A percentile compares a stretch with the other conserved stretches of the same genome.
phyloP scores from a whole-genome alignment of 768 basidiomycete genomes.

The Psilocybe subaeruginosa region DNA sequence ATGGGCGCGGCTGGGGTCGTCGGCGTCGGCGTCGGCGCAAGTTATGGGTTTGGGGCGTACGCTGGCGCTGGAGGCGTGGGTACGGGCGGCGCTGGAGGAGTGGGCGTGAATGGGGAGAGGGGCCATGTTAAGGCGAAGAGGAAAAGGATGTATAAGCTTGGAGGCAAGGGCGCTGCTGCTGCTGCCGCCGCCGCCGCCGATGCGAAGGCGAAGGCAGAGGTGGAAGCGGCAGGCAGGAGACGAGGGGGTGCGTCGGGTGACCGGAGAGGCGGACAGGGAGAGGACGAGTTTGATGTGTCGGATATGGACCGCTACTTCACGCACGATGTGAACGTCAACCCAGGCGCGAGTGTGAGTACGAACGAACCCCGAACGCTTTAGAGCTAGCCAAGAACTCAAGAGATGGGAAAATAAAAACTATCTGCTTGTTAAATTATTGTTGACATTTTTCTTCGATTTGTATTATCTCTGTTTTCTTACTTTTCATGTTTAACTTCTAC shows the following conservation, averaged over 20 bases:
- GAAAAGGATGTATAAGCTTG: slow-evolving; percentile 72
- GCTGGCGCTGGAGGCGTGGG: not conserved
- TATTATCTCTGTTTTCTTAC: not conserved
- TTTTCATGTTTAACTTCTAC: not conserved
- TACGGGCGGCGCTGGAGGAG: slow-evolving; percentile 20
- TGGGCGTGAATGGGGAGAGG: slow-evolving; percentile 35
- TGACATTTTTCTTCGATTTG: not conserved
- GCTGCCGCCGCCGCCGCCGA: slow-evolving; percentile 2
- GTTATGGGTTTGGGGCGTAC: slow-evolving; percentile 11
- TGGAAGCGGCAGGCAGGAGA: not conserved
- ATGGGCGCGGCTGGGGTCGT: not conserved
- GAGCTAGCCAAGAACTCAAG: not conserved
- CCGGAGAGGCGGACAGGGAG: slow-evolving; percentile 23
- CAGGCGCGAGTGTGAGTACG: not conserved
- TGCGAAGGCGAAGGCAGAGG: not conserved
- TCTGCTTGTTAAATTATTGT: not conserved
- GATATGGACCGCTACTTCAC: slow-evolving; percentile 79
- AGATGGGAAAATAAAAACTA: not conserved
- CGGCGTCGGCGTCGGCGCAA: not conserved
- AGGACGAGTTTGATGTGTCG: slow-evolving; percentile 57
- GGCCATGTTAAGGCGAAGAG: slow-evolving; percentile 73
- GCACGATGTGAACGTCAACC: not conserved
- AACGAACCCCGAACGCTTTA: not conserved
- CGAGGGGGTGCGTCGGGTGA: not conserved
- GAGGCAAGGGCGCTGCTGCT: slow-evolving; percentile 36